A percentile compares a stretch with the other conserved stretches of the same genome.
These are phyloP conservation scores for Kazachstania sp. DNA, from an alignment of 1,139 yeast genomes.

Conservation along the genomic window DNA sequence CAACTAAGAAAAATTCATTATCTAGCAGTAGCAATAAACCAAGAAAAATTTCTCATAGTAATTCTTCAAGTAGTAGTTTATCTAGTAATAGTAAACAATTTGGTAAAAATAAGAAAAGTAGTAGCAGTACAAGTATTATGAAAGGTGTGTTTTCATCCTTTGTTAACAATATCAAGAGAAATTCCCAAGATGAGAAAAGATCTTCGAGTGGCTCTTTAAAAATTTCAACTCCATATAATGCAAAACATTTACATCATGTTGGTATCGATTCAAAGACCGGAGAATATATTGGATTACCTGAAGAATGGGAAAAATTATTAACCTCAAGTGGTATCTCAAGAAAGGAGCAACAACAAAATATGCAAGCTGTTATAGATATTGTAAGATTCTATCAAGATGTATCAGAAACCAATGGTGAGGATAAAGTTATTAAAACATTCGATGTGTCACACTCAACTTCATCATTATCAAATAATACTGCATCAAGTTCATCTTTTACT, in stretches of 20 bases:
- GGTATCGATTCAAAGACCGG: slow-evolving; percentile 82
- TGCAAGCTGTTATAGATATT: slow-evolving; percentile 90
- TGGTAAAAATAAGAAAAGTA: slow-evolving; percentile 2
- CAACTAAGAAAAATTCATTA: slow-evolving; percentile 11
- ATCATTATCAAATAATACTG: slow-evolving; percentile 26
- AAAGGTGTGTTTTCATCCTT: slow-evolving; percentile 44
- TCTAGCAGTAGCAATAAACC: neutral
- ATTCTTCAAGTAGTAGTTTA: slow-evolving; percentile 16
- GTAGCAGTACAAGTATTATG: slow-evolving; percentile 21
- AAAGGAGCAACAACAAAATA: slow-evolving; percentile 81
- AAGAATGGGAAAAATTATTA: slow-evolving; percentile 80
- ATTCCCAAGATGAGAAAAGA: slow-evolving; percentile 15
- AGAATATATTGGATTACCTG: slow-evolving; percentile 82
- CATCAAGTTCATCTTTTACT: slow-evolving; percentile 17
- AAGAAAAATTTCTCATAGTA: slow-evolving; percentile 1
- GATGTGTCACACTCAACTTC: slow-evolving; percentile 31
- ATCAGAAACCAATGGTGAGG: slow-evolving; percentile 51
- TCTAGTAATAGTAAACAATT: slow-evolving; percentile 24
- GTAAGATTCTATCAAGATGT: slow-evolving; percentile 78
- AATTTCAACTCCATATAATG: slow-evolving; percentile 59
- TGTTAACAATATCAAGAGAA: slow-evolving; percentile 38
- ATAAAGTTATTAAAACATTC: slow-evolving; percentile 68
- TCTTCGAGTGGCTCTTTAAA: slow-evolving; percentile 6
- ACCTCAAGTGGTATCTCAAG: slow-evolving; percentile 80
- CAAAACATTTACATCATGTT: slow-evolving; percentile 88